Conservation (phyloP, 2,329 filamentous ascomycete genomes). For the Ceratocystis lukuohia region DNA sequence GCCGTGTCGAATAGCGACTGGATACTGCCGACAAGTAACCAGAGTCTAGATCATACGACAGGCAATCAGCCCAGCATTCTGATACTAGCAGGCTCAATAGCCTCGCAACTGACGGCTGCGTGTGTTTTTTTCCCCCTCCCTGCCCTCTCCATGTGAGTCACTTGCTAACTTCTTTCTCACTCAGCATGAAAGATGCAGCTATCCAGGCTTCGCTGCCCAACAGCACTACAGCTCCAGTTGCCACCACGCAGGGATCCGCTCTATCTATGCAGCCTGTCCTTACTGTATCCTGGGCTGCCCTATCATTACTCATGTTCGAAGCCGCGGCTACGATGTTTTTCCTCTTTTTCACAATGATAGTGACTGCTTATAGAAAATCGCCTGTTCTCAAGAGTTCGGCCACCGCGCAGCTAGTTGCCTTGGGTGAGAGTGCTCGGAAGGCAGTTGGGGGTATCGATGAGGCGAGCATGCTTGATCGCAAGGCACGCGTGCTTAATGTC, state of each 20-base stretch:
- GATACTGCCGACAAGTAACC: background rate
- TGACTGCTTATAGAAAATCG: constrained; percentile 22
- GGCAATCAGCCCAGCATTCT: background rate
- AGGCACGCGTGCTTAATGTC: constrained; percentile 19
- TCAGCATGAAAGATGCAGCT: constrained; percentile 11
- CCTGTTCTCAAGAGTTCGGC: constrained; percentile 24
- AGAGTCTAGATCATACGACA: background rate
- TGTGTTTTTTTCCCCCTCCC: constrained; percentile 18
- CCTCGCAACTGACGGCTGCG: constrained; percentile 23
- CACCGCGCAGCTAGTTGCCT: constrained; percentile 23
- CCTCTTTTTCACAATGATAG: constrained; percentile 23
- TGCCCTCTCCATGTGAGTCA: background rate
- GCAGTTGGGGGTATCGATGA: constrained; percentile 19
- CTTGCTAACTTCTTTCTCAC: background rate
- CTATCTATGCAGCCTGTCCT: constrained; percentile 21
- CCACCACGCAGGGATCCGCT: constrained; percentile 20
- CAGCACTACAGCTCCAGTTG: constrained; percentile 13
- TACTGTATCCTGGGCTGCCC: constrained; percentile 23
- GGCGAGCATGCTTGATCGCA: constrained; percentile 14
- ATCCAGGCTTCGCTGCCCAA: background rate
- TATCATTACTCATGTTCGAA: constrained; percentile 23
- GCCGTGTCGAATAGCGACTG: constrained; percentile 11
- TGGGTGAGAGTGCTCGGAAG: constrained; percentile 19
- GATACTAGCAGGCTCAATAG: constrained; percentile 23
- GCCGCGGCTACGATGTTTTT: constrained; percentile 21